Evolutionary conservation across 148 eudicot species (phyloP).

Genomic region (Mesembryanthemum crystallinum): DNA sequence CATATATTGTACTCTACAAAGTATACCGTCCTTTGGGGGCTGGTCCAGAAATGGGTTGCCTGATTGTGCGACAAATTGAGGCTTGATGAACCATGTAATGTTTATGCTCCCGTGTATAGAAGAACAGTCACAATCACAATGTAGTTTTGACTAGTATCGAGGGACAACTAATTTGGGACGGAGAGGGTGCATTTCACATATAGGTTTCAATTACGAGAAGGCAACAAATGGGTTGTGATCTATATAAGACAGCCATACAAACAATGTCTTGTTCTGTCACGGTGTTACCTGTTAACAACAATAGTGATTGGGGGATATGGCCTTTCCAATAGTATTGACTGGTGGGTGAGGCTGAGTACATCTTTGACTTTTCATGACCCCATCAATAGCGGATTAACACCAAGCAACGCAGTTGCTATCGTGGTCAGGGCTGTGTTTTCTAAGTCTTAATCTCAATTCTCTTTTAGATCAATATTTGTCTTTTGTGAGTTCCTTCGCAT

Average conservation of each 20-base stretch:
- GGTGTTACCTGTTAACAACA: no score
- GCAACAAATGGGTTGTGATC: background rate
- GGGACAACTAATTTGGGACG: no score
- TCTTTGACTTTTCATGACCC: background rate
- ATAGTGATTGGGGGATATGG: background rate
- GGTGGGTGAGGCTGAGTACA: background rate
- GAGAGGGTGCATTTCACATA: no score
- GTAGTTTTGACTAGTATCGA: no score
- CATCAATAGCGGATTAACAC: background rate
- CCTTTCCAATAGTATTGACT: background rate
- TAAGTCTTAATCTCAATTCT: background rate
- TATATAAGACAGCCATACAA: background rate
- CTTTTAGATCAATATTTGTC: background rate
- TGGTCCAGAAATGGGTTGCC: background rate
- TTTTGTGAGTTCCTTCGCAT: background rate
- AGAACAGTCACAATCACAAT: no score
- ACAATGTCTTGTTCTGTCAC: background rate
- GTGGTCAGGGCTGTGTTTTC: background rate
- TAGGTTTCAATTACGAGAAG: background rate
- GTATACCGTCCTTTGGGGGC: background rate
- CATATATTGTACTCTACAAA: background rate
- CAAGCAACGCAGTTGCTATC: no score
- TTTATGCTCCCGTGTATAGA: background rate
- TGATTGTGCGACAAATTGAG: background rate
- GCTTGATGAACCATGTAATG: slow-evolving; percentile 1